Base-by-base conservation (phyloP, 352 stramenopile genomes). In the Globisporangium cederbergense region DNA sequence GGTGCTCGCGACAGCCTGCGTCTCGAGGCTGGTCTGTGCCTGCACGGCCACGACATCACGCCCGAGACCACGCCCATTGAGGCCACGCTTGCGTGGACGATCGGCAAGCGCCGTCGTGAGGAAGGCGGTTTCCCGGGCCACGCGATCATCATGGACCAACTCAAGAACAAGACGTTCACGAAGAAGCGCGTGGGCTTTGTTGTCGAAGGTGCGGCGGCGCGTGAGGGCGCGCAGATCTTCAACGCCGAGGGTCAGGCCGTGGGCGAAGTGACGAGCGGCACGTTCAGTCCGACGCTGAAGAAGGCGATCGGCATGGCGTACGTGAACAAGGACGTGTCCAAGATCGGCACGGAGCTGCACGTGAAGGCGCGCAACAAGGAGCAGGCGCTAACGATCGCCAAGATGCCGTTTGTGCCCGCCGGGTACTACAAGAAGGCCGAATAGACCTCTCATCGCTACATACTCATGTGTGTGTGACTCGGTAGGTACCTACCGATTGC, bases 11-110 rank as follows among this genome's bases (percentile, higher is more conserved):
- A 99, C 73, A 98, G 93, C 49, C 84, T 99, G 3, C 90, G 98
- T 53, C 81, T 99, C 3, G 98, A 99, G 78, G 97, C 97, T 8
- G 98, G 98, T 58, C 77, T 99, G 28, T 99, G 97, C 83, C 86
- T 99, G 18, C 98, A 99, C 74, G 98, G 98, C 53, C 97, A 99
- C 74, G 98, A 99, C 75, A 97, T 99, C 62, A 92, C 98, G 65
- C 83, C 92, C 47, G 81, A 83, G 45, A 99, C 90, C 32, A 99
- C 95, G 60, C 97, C 97, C 2, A 90, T 99, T 36, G 95, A 99
- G 73, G 98, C 78, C 7, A 84, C 83, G 46, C 81, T 99, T 30
- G 90, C 83, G 34, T 99, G 97, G 97, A 96, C 89, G 10, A 96
- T 97, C 65, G 77, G 78, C 56, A 96, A 96, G 76, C 86, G 83